A percentile compares a stretch with the other conserved stretches of the same genome.
Conservation (phyloP, 2,329 filamentous ascomycete species). For the Thielaviopsis euricoi region DNA sequence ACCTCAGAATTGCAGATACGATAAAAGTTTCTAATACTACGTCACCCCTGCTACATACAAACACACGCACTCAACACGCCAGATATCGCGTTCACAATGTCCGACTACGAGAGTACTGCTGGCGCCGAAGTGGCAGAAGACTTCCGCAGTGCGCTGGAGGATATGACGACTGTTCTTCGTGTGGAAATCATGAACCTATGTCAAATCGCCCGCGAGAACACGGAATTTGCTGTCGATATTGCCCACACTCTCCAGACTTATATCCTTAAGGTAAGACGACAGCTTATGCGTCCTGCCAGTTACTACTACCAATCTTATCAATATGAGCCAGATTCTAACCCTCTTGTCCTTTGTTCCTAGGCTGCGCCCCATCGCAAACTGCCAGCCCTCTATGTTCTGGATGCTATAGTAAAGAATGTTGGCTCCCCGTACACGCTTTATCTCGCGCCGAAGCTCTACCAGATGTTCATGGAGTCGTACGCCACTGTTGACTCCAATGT, state of each 20-base stretch:
- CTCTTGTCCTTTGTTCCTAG: conserved; percentile 29
- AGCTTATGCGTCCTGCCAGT: no score
- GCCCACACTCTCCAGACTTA: conserved; percentile 81
- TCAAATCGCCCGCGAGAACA: conserved; percentile 93
- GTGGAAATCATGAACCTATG: conserved; percentile 96
- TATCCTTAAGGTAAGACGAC: conserved; percentile 61
- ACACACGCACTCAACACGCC: neutral
- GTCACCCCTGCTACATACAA: no score
- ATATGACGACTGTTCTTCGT: conserved; percentile 77
- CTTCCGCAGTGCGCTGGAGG: conserved; percentile 83
- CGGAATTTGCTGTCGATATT: conserved; percentile 85
- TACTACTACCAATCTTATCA: neutral
- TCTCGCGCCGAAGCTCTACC: conserved; percentile 78
- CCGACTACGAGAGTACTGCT: conserved; percentile 8
- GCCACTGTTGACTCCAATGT: conserved; percentile 70
- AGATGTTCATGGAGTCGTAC: conserved; percentile 94
- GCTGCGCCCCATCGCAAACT: conserved; percentile 77
- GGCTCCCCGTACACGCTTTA: conserved; percentile 95
- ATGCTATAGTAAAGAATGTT: conserved; percentile 97
- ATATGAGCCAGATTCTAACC: neutral
- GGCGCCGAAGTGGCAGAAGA: conserved; percentile 68
- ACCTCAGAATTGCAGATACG: no score
- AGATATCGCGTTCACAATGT: conserved; percentile 1
- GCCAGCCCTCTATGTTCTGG: conserved; percentile 90
- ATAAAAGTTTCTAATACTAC: no score